A percentile compares a stretch with the other conserved stretches of the same genome.
phyloP scores from a whole-genome alignment of 805 yeast genomes.

The Diddensiella santjacobensis region DNA sequence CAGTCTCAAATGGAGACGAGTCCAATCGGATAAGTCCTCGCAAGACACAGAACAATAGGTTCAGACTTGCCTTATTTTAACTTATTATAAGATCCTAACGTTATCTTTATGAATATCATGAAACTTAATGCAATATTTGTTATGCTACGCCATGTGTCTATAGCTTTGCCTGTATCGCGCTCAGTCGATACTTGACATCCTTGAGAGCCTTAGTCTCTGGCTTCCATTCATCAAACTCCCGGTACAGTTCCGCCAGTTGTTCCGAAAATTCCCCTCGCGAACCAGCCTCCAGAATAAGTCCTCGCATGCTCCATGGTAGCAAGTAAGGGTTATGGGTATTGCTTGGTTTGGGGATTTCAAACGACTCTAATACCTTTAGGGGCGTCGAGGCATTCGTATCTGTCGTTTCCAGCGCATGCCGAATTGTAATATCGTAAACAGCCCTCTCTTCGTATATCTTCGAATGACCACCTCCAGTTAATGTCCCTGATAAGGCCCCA shows the following conservation, averaged over 20 bases:
- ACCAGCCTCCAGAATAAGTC: slow-evolving; percentile 61
- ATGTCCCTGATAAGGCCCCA: slow-evolving; percentile 74
- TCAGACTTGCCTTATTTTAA: too few species aligned
- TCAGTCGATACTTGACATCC: slow-evolving; percentile 76
- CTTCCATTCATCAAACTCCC: slow-evolving; percentile 78
- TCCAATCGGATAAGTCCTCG: neutral
- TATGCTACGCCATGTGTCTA: slow-evolving; percentile 9
- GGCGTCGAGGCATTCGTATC: slow-evolving; percentile 44
- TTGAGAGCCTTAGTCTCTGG: slow-evolving; percentile 80
- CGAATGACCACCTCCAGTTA: slow-evolving; percentile 95
- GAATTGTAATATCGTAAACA: slow-evolving; percentile 77
- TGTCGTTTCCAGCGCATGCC: slow-evolving; percentile 71
- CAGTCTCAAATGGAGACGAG: neutral
- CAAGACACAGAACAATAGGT: too few species aligned
- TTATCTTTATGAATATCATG: too few species aligned
- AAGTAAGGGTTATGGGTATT: slow-evolving; percentile 73
- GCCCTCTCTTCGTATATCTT: slow-evolving; percentile 77
- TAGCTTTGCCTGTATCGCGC: slow-evolving; percentile 43
- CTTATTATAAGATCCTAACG: too few species aligned
- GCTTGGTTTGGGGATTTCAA: slow-evolving; percentile 54
- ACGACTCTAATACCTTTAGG: slow-evolving; percentile 32
- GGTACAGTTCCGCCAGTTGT: slow-evolving; percentile 58
- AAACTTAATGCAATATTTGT: too few species aligned
- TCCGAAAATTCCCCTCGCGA: slow-evolving; percentile 44
- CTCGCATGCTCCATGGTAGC: slow-evolving; percentile 90